Base-by-base conservation (phyloP, 345 rosid species). In the Aurinia saxatilis region DNA sequence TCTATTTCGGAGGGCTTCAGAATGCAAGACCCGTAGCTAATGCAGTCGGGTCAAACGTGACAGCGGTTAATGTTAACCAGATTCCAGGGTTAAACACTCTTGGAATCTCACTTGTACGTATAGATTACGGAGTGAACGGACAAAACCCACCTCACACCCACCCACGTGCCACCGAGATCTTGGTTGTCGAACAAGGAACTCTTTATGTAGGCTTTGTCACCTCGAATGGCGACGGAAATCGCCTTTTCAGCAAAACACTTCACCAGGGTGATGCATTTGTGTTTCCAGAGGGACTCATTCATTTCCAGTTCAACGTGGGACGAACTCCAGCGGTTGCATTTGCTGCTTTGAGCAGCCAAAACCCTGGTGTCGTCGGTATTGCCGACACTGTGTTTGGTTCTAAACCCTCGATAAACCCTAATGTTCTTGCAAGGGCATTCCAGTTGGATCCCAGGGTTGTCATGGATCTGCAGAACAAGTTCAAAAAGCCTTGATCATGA, bases 91-190 rank as follows among this genome's bases (percentile, higher is more conserved):
- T n/a, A n/a, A n/a, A n/a, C n/a, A n/a, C n/a, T 1, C 64, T 70
- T 54, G 74, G 69, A 33, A 55, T 70, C 63, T 63, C 74, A 7
- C 0, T 55, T 18, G 74, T 11, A 6, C 74, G 74, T 27, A 34
- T 63, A 1, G 74, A 70, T 9, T 70, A 30, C 8, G 58, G 6
- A 23, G n/a, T 31, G 0, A 3, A 36, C 1, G 73, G 77, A 6
- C 38, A 33, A 3, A 67, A 49, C n/a, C n/a, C n/a, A n/a, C n/a
- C n/a, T n/a, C n/a, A n/a, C n/a, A n/a, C n/a, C n/a, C n/a, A n/a
- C n/a, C n/a, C n/a, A n/a, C n/a, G n/a, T n/a, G n/a, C n/a, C n/a
- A n/a, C n/a, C n/a, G n/a, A n/a, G n/a, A n/a, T 61, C 35, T 34
- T 73, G 40, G 5, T 10, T 10, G 60, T 73, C 18, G 3, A 4